A percentile compares a stretch with the other conserved stretches of the same genome.
Conservation (phyloP, 139 green algal genomes). For the Pycnococcus provasolii region DNA sequence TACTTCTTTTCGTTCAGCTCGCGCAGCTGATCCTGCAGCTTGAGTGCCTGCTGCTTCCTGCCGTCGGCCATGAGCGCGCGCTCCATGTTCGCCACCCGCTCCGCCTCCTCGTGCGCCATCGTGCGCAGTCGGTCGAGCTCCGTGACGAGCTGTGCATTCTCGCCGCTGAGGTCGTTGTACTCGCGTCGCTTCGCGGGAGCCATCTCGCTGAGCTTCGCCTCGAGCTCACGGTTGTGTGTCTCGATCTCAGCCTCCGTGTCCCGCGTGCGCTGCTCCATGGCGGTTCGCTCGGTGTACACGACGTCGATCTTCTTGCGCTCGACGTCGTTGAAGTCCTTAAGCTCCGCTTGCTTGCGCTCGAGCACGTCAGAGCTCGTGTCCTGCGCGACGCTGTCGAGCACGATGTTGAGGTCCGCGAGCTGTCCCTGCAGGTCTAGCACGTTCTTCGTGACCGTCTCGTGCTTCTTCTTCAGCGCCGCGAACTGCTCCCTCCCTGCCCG, state of each 20-base stretch:
- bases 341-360: slow-evolving; percentile 20
- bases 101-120: slow-evolving; percentile 37
- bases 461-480: background rate
- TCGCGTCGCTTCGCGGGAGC: slow-evolving; percentile 40
- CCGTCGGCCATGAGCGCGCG: slow-evolving; percentile 46
- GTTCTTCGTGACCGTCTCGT: slow-evolving; percentile 40
- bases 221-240: slow-evolving; percentile 38
- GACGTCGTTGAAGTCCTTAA: slow-evolving; percentile 46
- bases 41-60: slow-evolving; percentile 52
- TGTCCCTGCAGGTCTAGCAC: slow-evolving; percentile 53
- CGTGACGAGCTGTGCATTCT: slow-evolving; percentile 26
- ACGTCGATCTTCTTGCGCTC: slow-evolving; percentile 37
- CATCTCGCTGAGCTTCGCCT: slow-evolving; percentile 40
- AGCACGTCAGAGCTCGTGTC: slow-evolving; percentile 28
- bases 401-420: slow-evolving; percentile 59
- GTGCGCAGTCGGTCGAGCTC: slow-evolving; percentile 16
- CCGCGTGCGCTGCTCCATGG: slow-evolving; percentile 28
- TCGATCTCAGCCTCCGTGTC: slow-evolving; percentile 41
- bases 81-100: slow-evolving; percentile 22
- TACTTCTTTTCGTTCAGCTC: slow-evolving; percentile 44
- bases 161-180: slow-evolving; percentile 36
- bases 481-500: slow-evolving; percentile 28
- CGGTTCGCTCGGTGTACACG: slow-evolving; percentile 44
- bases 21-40: slow-evolving; percentile 48
- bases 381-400: slow-evolving; percentile 51